phyloP scores from a whole-genome alignment of 1,139 yeast genomes.

The Suzukiozyma palmioleophila region DNA sequence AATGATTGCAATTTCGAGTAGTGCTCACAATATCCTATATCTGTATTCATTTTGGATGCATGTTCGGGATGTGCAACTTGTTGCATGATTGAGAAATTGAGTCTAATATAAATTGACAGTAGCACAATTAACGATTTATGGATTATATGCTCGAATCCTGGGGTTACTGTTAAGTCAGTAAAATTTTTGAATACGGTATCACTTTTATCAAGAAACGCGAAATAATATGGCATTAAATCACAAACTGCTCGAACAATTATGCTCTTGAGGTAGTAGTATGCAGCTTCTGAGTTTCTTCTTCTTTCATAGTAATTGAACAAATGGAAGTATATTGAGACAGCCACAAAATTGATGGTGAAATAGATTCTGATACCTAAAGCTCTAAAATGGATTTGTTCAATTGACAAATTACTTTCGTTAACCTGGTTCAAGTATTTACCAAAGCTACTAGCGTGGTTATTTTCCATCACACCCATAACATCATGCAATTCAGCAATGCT shows the following conservation, averaged over 20 bases:
- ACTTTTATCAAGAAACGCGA: slow-evolving; percentile 19
- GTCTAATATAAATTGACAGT: slow-evolving; percentile 20
- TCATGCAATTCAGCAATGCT: slow-evolving; percentile 17
- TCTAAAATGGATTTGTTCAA: slow-evolving; percentile 5
- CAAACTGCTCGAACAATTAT: slow-evolving; percentile 19
- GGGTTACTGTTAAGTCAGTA: slow-evolving; percentile 36
- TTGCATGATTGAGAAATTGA: slow-evolving; percentile 8
- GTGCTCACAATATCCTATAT: slow-evolving; percentile 9
- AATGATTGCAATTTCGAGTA: slow-evolving; percentile 10
- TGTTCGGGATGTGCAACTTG: slow-evolving; percentile 10
- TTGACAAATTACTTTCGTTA: slow-evolving; percentile 3
- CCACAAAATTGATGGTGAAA: slow-evolving; percentile 17
- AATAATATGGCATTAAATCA: slow-evolving; percentile 32
- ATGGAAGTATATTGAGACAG: slow-evolving; percentile 27
- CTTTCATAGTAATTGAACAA: slow-evolving; percentile 35
- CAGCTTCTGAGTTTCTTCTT: slow-evolving; percentile 16
- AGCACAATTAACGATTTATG: slow-evolving; percentile 27
- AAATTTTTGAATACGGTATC: slow-evolving; percentile 14
- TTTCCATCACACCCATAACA: slow-evolving; percentile 15
- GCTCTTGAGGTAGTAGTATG: slow-evolving; percentile 29
- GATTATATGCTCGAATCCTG: slow-evolving; percentile 28
- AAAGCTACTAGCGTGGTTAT: slow-evolving; percentile 13
- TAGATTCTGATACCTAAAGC: slow-evolving; percentile 20
- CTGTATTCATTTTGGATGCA: slow-evolving; percentile 9
- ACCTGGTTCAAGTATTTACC: slow-evolving; percentile 8